These are phyloP conservation scores for Penicillium sp. DNA, from an alignment of 2,329 filamentous ascomycete genomes.

Conservation along the genomic window DNA sequence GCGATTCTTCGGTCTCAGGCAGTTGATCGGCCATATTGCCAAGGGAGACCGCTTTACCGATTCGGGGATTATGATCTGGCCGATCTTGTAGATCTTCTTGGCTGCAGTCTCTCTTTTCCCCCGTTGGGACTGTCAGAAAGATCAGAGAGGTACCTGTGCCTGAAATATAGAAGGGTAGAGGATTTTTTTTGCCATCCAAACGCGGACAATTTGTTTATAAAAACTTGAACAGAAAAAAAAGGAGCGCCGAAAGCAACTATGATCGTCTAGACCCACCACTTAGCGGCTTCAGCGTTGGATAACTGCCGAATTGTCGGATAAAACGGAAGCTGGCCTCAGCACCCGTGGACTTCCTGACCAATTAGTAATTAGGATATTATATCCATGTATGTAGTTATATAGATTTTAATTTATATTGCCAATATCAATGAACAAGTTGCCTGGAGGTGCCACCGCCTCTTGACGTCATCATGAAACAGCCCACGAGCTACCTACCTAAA, in stretches of 20 bases:
- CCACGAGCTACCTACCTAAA: neutral
- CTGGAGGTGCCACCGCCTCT: neutral
- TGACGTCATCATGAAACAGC: neutral
- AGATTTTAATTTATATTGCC: neutral
- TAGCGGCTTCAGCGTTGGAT: constrained; percentile 1
- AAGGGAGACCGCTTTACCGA: constrained; percentile 1
- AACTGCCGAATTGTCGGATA: constrained; percentile 1
- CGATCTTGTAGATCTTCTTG: constrained; percentile 5
- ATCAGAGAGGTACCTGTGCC: neutral
- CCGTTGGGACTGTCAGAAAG: neutral
- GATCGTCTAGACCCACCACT: constrained; percentile 6
- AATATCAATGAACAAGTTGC: neutral
- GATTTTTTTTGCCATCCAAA: neutral
- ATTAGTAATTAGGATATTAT: neutral
- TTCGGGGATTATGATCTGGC: neutral
- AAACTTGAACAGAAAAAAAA: neutral
- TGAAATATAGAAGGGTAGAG: neutral
- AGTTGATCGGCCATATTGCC: constrained; percentile 4
- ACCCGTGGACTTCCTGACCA: too few relatives aligned
- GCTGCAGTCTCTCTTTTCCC: neutral
- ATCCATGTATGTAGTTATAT: neutral
- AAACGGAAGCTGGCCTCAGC: neutral
- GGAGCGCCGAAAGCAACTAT: constrained; percentile 1
- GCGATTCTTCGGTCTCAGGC: neutral
- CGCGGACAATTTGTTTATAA: neutral